phyloP scores from a whole-genome alignment of 768 basidiomycete species.

The Dioszegia crocea region DNA sequence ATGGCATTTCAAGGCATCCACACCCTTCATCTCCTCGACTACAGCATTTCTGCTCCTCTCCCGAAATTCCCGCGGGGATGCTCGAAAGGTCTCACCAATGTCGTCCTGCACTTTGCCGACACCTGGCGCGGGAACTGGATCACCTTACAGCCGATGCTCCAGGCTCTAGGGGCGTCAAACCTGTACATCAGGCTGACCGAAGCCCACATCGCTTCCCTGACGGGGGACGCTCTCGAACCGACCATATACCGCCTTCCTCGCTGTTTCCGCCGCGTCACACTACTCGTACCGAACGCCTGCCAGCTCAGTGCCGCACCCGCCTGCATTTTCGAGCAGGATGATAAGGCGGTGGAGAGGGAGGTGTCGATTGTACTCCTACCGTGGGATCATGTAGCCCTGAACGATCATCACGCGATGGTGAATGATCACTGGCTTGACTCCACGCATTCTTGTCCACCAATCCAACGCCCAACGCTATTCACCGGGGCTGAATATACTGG shows the following conservation, averaged over 20 bases:
- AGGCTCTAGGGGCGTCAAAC: neutral
- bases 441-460: no score
- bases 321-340: no score
- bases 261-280: neutral
- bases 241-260: no score
- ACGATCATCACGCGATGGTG: no score
- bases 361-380: no score
- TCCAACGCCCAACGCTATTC: no score
- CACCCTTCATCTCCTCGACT: neutral
- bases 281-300: neutral
- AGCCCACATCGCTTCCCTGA: neutral
- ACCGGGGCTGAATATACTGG: no score
- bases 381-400: no score
- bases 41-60: neutral
- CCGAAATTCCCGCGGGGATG: neutral
- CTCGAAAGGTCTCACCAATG: neutral
- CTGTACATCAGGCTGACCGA: neutral
- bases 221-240: no score
- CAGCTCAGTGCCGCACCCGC: neutral
- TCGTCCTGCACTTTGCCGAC: neutral
- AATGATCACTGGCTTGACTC: no score
- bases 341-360: no score
- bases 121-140: neutral
- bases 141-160: neutral
- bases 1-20: neutral